Percentiles rank a stretch among this genome's conserved stretches.
These are phyloP conservation scores for Meira miltonrushii DNA, from an alignment of 1,284 basidiomycete genomes.

Conservation along the genomic window DNA sequence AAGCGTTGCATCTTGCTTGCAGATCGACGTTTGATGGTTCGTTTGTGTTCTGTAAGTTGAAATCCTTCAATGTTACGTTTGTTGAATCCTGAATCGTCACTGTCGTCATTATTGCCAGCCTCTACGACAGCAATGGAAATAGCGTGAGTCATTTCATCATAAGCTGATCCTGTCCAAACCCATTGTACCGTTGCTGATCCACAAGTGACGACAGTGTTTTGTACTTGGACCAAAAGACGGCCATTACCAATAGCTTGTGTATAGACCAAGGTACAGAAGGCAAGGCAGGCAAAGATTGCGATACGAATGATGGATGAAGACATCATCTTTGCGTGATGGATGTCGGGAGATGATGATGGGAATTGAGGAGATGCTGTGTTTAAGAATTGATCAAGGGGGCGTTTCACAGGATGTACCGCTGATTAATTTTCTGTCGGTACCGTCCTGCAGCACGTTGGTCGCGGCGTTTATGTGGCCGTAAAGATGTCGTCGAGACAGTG, in stretches of 20 bases:
- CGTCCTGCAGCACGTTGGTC: too few relatives aligned
- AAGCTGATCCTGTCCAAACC: constrained; percentile 2
- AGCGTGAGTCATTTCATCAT: not conserved
- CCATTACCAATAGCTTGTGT: not conserved
- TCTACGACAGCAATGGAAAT: not conserved
- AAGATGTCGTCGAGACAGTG: too few relatives aligned
- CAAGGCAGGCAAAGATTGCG: too few relatives aligned
- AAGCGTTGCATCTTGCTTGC: not conserved
- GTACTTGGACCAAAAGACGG: constrained; percentile 2
- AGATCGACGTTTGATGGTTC: not conserved
- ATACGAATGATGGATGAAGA: too few relatives aligned
- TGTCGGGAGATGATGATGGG: too few relatives aligned
- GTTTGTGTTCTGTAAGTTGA: not conserved
- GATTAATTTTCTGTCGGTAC: too few relatives aligned
- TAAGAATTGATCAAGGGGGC: too few relatives aligned
- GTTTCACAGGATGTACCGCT: too few relatives aligned
- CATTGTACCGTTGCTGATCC: constrained; percentile 5
- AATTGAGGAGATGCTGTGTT: too few relatives aligned
- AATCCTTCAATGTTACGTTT: not conserved
- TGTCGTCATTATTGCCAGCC: not conserved
- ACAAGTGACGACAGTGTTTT: not conserved
- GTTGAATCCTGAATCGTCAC: not conserved
- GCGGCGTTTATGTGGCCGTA: too few relatives aligned
- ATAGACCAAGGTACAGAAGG: not conserved
- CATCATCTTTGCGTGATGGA: too few relatives aligned